These are phyloP conservation scores for Scheffersomyces spartinae DNA, from an alignment of 805 yeast genomes.

Conservation along the genomic window DNA sequence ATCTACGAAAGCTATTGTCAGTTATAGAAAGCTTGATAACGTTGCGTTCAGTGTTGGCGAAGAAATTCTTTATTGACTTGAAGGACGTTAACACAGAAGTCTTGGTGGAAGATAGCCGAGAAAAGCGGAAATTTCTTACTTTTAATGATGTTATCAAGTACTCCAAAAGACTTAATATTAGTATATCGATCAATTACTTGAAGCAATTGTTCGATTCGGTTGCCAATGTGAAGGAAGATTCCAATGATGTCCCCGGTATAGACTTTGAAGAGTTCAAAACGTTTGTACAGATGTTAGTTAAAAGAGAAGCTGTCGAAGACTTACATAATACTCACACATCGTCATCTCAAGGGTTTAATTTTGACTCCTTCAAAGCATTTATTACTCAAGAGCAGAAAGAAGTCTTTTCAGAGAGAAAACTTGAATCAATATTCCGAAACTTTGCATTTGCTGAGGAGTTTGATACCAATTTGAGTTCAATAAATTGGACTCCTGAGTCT, in stretches of 20 bases:
- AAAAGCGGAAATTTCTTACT: conserved; percentile 27
- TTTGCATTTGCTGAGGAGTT: too few species aligned
- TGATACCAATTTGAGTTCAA: too few species aligned
- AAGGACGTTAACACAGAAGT: conserved; percentile 7
- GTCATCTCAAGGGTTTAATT: too few species aligned
- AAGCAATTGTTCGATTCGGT: conserved; percentile 40
- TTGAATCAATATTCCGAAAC: too few species aligned
- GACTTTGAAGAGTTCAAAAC: conserved; percentile 63
- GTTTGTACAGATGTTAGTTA: conserved; percentile 59
- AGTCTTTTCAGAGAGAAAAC: too few species aligned
- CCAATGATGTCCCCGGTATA: conserved; percentile 36
- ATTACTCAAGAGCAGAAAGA: too few species aligned
- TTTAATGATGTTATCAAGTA: conserved; percentile 61
- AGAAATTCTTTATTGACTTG: conserved; percentile 34
- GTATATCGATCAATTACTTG: conserved; percentile 46
- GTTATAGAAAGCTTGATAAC: conserved; percentile 52
- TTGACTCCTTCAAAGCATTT: too few species aligned
- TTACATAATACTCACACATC: too few species aligned
- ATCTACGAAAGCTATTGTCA: conserved; percentile 42
- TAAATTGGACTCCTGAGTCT: conserved; percentile 14
- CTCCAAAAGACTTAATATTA: conserved; percentile 59
- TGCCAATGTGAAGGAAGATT: conserved; percentile 20
- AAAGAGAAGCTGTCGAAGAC: conserved; percentile 47
- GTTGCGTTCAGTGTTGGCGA: conserved; percentile 52
- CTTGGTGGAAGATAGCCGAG: conserved; percentile 7